phyloP scores from a whole-genome alignment of 2,329 filamentous ascomycete genomes.

The Alternaria brassicae region DNA sequence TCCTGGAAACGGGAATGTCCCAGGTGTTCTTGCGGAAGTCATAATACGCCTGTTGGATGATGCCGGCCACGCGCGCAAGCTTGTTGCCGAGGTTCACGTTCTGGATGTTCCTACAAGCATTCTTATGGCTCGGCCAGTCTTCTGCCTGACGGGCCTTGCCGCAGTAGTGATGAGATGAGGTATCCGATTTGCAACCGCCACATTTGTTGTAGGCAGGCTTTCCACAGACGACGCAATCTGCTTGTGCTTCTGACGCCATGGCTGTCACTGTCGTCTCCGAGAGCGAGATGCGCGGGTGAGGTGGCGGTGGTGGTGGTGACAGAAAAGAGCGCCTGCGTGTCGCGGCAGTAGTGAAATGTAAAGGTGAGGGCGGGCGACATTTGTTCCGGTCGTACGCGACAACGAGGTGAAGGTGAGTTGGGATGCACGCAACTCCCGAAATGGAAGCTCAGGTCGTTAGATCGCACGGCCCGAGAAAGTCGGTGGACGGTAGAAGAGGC shows the following conservation, averaged over 20 bases:
- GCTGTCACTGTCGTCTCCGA: no score
- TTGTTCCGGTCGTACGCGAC: no score
- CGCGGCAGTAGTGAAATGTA: not conserved
- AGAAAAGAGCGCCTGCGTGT: no score
- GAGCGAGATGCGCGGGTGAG: no score
- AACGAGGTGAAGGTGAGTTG: not conserved
- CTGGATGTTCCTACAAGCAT: not conserved
- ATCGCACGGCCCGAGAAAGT: not conserved
- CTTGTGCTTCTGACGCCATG: not conserved
- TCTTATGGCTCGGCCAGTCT: constrained; percentile 9
- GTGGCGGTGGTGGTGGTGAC: not conserved
- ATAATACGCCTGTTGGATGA: constrained; percentile 9
- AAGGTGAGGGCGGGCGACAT: not conserved
- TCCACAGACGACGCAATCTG: not conserved
- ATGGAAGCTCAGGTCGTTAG: not conserved
- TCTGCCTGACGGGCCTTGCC: constrained; percentile 2
- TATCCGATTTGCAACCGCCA: not conserved
- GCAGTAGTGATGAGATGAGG: not conserved
- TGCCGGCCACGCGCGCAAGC: constrained; percentile 1
- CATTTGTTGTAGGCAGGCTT: constrained; percentile 6
- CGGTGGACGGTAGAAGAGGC: no score
- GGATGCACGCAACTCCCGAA: not conserved
- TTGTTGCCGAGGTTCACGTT: not conserved
- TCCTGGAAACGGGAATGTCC: not conserved
- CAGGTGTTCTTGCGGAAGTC: constrained; percentile 14